Conservation (phyloP, 2,329 filamentous ascomycete genomes). For the Colletotrichum magnum region DNA sequence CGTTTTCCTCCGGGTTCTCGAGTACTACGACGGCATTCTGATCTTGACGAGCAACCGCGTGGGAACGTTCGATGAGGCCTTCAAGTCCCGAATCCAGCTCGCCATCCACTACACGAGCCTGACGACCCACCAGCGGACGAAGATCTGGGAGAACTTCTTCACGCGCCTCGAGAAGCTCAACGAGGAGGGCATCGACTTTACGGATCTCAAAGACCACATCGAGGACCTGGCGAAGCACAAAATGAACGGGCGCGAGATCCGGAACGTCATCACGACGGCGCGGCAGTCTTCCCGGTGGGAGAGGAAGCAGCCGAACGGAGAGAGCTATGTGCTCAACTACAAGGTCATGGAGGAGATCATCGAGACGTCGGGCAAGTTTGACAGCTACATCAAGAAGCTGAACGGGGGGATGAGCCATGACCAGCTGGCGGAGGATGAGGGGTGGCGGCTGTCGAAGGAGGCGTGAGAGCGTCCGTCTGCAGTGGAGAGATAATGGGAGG, state of each 20-base stretch:
- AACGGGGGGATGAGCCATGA: too few relatives aligned
- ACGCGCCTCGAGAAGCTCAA: slow-evolving; percentile 11
- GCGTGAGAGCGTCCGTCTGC: too few relatives aligned
- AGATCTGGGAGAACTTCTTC: slow-evolving; percentile 46
- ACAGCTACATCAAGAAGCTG: too few relatives aligned
- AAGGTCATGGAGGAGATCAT: too few relatives aligned
- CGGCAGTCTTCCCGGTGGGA: not conserved
- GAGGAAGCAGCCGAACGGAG: too few relatives aligned
- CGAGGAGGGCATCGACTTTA: slow-evolving; percentile 16
- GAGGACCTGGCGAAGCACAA: slow-evolving; percentile 36
- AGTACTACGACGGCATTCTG: slow-evolving; percentile 54
- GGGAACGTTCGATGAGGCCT: slow-evolving; percentile 48
- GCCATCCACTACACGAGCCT: slow-evolving; percentile 44
- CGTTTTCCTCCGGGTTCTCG: slow-evolving; percentile 56
- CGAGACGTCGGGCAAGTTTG: too few relatives aligned
- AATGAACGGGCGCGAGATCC: slow-evolving; percentile 45
- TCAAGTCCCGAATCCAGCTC: slow-evolving; percentile 44
- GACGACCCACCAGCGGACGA: slow-evolving; percentile 43
- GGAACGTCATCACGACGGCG: slow-evolving; percentile 34
- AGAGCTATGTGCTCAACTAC: too few relatives aligned
- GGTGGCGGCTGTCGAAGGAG: too few relatives aligned
- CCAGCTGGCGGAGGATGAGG: too few relatives aligned
- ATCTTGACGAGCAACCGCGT: slow-evolving; percentile 58
- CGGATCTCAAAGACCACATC: not conserved
- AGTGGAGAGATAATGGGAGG: too few relatives aligned